Base-by-base conservation (phyloP, 495 filamentous ascomycete species). In the Xylaria telfairii region DNA sequence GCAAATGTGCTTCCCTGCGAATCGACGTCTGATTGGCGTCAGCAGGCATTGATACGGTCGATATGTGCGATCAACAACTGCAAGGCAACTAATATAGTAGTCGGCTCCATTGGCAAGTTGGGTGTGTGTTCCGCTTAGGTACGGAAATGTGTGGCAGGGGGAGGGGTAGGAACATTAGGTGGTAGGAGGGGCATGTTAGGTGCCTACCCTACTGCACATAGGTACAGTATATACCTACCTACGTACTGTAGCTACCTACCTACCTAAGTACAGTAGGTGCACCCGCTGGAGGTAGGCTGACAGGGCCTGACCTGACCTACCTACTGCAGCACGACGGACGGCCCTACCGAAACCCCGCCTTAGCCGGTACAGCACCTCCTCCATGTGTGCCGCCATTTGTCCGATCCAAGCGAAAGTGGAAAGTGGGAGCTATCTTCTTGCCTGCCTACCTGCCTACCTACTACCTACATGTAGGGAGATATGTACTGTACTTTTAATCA, bases 11-110 rank as follows among this genome's bases (percentile, higher is more conserved):
- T 24, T 15, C 5, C 24, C 51, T 30, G 62, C n/a, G 62, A 13
- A 12, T 19, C 61, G 10, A 19, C 59, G 37, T 62, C 61, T 49
- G 42, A 49, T 30, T 65, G 44, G 62, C 44, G 46, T 65, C 62
- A 51, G 46, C 44, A 34, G 62, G 62, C 28, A 24, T 19, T 30
- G 12, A 24, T 42, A 19, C 42, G 39, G 28, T 46, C 30, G 44
- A 51, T 46, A 26, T 32, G 30, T 51, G 30, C 47, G 42, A 42
- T 65, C 46, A 65, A 42, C n/a, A 24, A 44, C 46, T 47, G 37
- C 24, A 64, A 34, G 42, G 62, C 30, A 49, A 34, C 62, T 37
- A 65, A 49, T 65, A 65, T 37, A 65, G 62, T 30, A 46, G 62
- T 65, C 46, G 21, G 51, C 56, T 59, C 56, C 56, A 37, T 65